These are phyloP conservation scores for Ceratocystis ficicola DNA, from an alignment of 2,329 filamentous ascomycete genomes.

Conservation along the genomic window DNA sequence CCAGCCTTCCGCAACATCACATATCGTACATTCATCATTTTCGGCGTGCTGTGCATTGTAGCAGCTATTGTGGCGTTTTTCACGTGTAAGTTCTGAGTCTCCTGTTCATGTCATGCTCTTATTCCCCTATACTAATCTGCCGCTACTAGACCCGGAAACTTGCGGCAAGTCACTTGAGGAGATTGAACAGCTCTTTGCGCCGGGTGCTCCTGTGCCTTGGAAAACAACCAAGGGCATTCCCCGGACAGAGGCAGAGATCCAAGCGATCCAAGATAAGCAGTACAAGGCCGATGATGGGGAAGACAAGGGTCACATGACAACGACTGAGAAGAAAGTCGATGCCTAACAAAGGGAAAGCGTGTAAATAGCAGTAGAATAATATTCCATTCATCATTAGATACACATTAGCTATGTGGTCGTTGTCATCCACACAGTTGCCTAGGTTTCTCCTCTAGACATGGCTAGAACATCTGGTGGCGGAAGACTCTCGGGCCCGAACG, in stretches of 20 bases:
- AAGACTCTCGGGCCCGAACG: slow-evolving; percentile 53
- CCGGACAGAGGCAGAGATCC: slow-evolving; percentile 26
- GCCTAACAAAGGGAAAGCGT: background rate
- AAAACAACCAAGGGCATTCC: slow-evolving; percentile 30
- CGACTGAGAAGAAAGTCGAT: slow-evolving; percentile 1
- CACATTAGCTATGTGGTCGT: background rate
- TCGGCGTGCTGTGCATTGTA: slow-evolving; percentile 34
- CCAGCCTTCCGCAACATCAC: slow-evolving; percentile 31
- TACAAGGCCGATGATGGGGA: slow-evolving; percentile 22
- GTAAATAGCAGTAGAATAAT: background rate
- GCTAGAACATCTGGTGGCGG: slow-evolving; percentile 27
- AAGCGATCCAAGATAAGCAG: slow-evolving; percentile 25
- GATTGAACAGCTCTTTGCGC: slow-evolving; percentile 30
- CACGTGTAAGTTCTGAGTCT: slow-evolving; percentile 25
- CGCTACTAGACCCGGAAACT: slow-evolving; percentile 29
- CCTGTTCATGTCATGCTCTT: background rate
- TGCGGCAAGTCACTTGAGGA: slow-evolving; percentile 35
- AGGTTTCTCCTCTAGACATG: background rate
- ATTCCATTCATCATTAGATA: slow-evolving; percentile 7
- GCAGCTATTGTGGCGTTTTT: slow-evolving; percentile 35
- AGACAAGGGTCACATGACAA: slow-evolving; percentile 12
- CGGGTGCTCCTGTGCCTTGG: slow-evolving; percentile 31
- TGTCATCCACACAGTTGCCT: background rate
- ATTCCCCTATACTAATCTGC: background rate
- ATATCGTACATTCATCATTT: slow-evolving; percentile 30